Percentiles rank a stretch among this genome's conserved stretches.
Conservation (phyloP, 2,329 filamentous ascomycete genomes). For the Talaromyces sp. region DNA sequence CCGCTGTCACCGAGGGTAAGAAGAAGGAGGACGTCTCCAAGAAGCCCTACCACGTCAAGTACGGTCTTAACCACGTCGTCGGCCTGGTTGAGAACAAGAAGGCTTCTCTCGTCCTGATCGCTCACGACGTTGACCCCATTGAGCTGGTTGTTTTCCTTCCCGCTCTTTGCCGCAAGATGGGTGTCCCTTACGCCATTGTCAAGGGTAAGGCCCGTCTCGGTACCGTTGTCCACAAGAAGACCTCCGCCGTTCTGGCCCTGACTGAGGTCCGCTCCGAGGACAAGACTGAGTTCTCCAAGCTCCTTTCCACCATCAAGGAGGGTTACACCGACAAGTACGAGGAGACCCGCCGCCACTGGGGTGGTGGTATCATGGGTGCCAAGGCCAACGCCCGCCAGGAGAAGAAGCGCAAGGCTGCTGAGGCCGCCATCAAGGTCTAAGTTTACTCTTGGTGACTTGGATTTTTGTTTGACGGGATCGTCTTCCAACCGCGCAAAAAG, state of each 20-base stretch:
- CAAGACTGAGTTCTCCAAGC: constrained; percentile 97
- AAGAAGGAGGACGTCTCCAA: constrained; percentile 99
- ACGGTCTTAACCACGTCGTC: constrained; percentile 99
- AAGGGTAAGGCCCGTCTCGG: constrained; percentile 99
- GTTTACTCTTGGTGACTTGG: constrained; percentile 24
- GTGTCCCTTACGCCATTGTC: constrained; percentile 97
- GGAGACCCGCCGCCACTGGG: constrained; percentile 89
- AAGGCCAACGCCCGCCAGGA: constrained; percentile 79
- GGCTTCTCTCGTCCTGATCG: constrained; percentile 95
- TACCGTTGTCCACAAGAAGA: constrained; percentile 99
- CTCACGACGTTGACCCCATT: constrained; percentile 99
- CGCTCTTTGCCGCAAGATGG: constrained; percentile 99
- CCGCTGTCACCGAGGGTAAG: constrained; percentile 97
- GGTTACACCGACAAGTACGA: constrained; percentile 97
- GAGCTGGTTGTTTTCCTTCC: constrained; percentile 99
- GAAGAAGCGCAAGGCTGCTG: constrained; percentile 94
- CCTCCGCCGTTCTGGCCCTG: constrained; percentile 90
- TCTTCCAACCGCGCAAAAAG: constrained; percentile 30
- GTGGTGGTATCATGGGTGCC: constrained; percentile 98
- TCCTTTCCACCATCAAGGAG: constrained; percentile 95
- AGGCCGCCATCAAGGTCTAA: constrained; percentile 98
- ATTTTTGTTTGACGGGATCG: constrained; percentile 31
- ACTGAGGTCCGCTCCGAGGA: constrained; percentile 98
- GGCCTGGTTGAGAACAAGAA: constrained; percentile 99
- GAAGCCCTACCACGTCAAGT: constrained; percentile 99